Percentiles rank a stretch among this genome's conserved stretches.
phyloP scores from a whole-genome alignment of 1,139 yeast genomes.

The Hansenula sp. region DNA sequence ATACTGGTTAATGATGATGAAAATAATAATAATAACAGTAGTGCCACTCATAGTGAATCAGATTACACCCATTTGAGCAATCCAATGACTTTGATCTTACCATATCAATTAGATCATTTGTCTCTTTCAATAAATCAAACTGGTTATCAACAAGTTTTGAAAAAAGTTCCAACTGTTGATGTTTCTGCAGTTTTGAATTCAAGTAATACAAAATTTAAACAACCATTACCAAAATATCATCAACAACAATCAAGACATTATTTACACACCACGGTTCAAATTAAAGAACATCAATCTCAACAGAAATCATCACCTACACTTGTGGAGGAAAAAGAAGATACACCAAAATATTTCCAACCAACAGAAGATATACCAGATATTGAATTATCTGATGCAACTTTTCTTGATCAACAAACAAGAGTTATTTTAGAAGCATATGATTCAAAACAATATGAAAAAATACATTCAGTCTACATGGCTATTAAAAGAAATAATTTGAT shows the following conservation, averaged over 20 bases:
- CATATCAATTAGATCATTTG: constrained; percentile 1
- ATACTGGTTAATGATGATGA: constrained; percentile 5
- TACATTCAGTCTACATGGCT: constrained; percentile 33
- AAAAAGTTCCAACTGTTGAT: background rate
- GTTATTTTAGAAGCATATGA: constrained; percentile 14
- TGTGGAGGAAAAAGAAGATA: constrained; percentile 1
- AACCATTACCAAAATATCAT: background rate
- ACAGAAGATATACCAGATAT: constrained; percentile 7
- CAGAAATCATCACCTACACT: constrained; percentile 4
- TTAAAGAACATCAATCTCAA: constrained; percentile 7
- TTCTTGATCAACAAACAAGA: constrained; percentile 12
- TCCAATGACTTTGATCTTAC: constrained; percentile 1
- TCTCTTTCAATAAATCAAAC: background rate
- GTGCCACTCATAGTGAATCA: background rate
- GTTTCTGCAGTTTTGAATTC: background rate
- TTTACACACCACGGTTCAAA: background rate
- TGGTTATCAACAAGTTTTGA: background rate
- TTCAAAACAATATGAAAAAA: constrained; percentile 26
- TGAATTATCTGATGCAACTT: constrained; percentile 18
- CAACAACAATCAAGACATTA: background rate
- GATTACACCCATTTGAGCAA: background rate
- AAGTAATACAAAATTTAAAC: background rate
- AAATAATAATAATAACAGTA: constrained; percentile 13
- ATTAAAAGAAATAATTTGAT: constrained; percentile 31
- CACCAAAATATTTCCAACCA: constrained; percentile 6